A percentile compares a stretch with the other conserved stretches of the same genome.
These are phyloP conservation scores for Trypanosoma caninum DNA, from an alignment of 208 protist species.

Conservation along the genomic window DNA sequence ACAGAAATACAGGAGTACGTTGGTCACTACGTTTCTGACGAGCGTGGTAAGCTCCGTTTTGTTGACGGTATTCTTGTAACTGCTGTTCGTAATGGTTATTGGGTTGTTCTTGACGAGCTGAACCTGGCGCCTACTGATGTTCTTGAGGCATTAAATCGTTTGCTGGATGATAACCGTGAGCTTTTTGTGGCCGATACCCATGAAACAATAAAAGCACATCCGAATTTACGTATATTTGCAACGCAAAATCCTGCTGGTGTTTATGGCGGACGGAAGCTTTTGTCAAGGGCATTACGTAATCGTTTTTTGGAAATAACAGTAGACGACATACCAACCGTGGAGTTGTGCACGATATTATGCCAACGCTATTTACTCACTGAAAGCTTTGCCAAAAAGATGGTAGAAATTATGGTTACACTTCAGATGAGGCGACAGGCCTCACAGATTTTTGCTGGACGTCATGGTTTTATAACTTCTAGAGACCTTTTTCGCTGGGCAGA, in stretches of 20 bases:
- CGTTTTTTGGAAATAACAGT: conserved; percentile 99
- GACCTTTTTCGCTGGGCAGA: conserved; percentile 99
- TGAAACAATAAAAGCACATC: conserved; percentile 97
- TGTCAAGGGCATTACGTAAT: conserved; percentile 99
- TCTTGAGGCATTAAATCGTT: conserved; percentile 99
- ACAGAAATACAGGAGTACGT: conserved; percentile 99
- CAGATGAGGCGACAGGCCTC: conserved; percentile 91
- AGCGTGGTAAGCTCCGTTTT: conserved; percentile 95
- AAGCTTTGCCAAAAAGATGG: conserved; percentile 92
- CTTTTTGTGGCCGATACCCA: conserved; percentile 99
- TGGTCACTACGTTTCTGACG: conserved; percentile 96
- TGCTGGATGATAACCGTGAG: conserved; percentile 99
- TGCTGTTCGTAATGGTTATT: conserved; percentile 97
- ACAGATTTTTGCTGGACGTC: conserved; percentile 98
- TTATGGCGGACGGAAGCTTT: conserved; percentile 97
- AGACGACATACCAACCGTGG: conserved; percentile 98
- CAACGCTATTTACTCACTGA: conserved; percentile 93
- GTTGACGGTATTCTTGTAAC: conserved; percentile 97
- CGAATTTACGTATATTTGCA: conserved; percentile 99
- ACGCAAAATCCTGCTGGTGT: conserved; percentile 99
- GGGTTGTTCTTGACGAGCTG: conserved; percentile 99
- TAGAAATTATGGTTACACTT: conserved; percentile 95
- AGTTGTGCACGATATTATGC: conserved; percentile 97
- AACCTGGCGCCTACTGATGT: conserved; percentile 99
- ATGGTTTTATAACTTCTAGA: conserved; percentile 99